A percentile compares a stretch with the other conserved stretches of the same genome.
These are phyloP conservation scores for Vitis hybrid DNA, from an alignment of 177 flowering plant genomes.

Conservation along the genomic window DNA sequence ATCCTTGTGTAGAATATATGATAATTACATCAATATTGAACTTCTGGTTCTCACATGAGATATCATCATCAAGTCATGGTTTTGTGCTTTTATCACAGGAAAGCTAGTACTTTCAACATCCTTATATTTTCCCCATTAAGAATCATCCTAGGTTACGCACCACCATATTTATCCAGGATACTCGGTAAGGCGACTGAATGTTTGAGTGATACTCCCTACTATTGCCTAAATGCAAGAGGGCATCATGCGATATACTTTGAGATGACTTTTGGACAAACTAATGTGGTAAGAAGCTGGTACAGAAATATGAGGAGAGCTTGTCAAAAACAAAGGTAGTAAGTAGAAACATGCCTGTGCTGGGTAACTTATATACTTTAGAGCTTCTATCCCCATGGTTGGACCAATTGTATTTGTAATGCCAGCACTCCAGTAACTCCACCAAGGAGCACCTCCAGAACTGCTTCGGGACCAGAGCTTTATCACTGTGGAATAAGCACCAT, in stretches of 20 bases:
- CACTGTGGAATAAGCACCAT: conserved; percentile 43
- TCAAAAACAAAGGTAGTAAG: not conserved
- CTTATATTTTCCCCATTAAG: too few species aligned
- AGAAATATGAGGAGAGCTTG: not conserved
- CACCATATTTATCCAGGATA: too few species aligned
- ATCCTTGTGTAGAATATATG: not conserved
- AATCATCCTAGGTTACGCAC: too few species aligned
- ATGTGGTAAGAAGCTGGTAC: not conserved
- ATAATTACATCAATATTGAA: not conserved
- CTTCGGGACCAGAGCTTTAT: conserved; percentile 79
- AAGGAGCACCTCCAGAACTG: conserved; percentile 77
- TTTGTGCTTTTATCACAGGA: not conserved
- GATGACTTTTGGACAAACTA: too few species aligned
- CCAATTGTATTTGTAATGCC: conserved; percentile 97
- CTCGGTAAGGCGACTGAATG: too few species aligned
- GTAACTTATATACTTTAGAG: conserved; percentile 93
- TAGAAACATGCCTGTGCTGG: conserved; percentile 82
- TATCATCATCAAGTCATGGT: not conserved
- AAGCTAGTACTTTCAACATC: not conserved
- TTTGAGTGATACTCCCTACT: too few species aligned
- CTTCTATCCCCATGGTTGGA: conserved; percentile 99
- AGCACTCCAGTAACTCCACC: conserved; percentile 97
- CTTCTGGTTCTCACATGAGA: not conserved
- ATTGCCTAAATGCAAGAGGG: too few species aligned
- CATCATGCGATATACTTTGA: too few species aligned